Conservation (phyloP, 208 protist species). For the Trypanosoma boissoni region DNA sequence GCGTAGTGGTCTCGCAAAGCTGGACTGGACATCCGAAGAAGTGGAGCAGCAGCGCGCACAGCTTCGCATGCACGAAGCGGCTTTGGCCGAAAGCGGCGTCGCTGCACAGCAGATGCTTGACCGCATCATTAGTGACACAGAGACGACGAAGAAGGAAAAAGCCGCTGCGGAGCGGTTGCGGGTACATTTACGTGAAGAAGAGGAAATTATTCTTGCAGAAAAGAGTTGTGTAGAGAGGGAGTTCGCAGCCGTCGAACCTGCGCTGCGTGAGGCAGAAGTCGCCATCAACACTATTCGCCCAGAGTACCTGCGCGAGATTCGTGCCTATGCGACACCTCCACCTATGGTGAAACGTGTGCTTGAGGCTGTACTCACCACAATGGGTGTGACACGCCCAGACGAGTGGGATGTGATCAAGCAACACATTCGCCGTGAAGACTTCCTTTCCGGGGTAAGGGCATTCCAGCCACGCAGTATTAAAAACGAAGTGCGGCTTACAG, state of each 20-base stretch:
- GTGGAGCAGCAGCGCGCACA: constrained; percentile 82
- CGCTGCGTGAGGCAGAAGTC: constrained; percentile 95
- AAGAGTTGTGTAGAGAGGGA: constrained; percentile 66
- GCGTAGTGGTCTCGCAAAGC: constrained; percentile 94
- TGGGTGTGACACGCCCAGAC: constrained; percentile 67
- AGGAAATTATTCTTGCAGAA: constrained; percentile 70
- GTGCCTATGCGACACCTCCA: constrained; percentile 95
- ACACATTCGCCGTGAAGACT: constrained; percentile 92
- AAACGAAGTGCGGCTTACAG: constrained; percentile 47
- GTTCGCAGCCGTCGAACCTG: constrained; percentile 87
- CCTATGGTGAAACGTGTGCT: constrained; percentile 94
- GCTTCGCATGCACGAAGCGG: constrained; percentile 83
- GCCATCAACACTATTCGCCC: constrained; percentile 96
- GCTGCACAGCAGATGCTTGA: constrained; percentile 82
- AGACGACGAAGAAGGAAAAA: constrained; percentile 83
- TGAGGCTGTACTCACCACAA: constrained; percentile 85
- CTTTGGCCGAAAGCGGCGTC: constrained; percentile 73
- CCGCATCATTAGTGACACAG: constrained; percentile 83
- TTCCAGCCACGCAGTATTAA: constrained; percentile 93
- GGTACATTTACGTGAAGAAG: constrained; percentile 83
- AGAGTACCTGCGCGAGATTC: constrained; percentile 97
- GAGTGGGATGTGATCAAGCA: constrained; percentile 95
- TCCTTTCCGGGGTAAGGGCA: constrained; percentile 93
- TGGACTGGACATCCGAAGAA: constrained; percentile 87
- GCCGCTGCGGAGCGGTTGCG: constrained; percentile 58